A percentile compares a stretch with the other conserved stretches of the same genome.
phyloP scores from a whole-genome alignment of 1,284 basidiomycete genomes.

The Tausonia pullulans region DNA sequence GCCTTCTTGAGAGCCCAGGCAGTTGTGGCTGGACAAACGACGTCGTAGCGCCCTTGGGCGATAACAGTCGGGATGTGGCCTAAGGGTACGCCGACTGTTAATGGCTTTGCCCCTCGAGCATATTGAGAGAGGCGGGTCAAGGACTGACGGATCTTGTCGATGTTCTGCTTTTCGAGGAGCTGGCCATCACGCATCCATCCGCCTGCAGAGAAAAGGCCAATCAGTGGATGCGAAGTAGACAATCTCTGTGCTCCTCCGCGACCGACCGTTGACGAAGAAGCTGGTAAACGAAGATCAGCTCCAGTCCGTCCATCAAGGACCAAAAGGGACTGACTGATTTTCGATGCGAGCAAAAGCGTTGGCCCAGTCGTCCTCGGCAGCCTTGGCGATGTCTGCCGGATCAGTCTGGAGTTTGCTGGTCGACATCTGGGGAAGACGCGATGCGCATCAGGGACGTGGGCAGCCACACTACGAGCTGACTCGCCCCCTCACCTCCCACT shows the following conservation, averaged over 20 bases:
- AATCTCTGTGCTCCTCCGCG: background rate
- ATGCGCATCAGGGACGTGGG: background rate
- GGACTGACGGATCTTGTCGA: slow-evolving; percentile 54
- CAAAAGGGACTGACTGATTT: slow-evolving; percentile 64
- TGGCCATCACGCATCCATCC: slow-evolving; percentile 88
- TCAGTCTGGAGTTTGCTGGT: slow-evolving; percentile 65
- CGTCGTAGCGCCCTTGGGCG: slow-evolving; percentile 59
- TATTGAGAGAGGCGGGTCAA: too few relatives aligned
- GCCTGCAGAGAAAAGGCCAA: slow-evolving; percentile 25
- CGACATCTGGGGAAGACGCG: slow-evolving; percentile 47
- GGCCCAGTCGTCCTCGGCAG: slow-evolving; percentile 61
- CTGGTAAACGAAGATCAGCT: background rate
- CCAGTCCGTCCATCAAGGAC: slow-evolving; percentile 29
- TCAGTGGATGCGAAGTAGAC: background rate
- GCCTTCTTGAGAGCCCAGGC: slow-evolving; percentile 60
- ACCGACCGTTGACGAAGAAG: slow-evolving; percentile 20
- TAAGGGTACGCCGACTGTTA: background rate
- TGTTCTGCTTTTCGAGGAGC: slow-evolving; percentile 66
- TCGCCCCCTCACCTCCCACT: slow-evolving; percentile 55
- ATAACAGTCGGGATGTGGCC: slow-evolving; percentile 65
- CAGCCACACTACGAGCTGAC: background rate
- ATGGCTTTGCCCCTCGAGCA: too few relatives aligned
- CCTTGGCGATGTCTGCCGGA: slow-evolving; percentile 54
- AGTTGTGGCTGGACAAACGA: slow-evolving; percentile 39
- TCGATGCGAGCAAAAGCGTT: slow-evolving; percentile 81